A percentile compares a stretch with the other conserved stretches of the same genome.
phyloP scores from a whole-genome alignment of 176 grass and related monocot species.

The Eragrostis nindensis region DNA sequence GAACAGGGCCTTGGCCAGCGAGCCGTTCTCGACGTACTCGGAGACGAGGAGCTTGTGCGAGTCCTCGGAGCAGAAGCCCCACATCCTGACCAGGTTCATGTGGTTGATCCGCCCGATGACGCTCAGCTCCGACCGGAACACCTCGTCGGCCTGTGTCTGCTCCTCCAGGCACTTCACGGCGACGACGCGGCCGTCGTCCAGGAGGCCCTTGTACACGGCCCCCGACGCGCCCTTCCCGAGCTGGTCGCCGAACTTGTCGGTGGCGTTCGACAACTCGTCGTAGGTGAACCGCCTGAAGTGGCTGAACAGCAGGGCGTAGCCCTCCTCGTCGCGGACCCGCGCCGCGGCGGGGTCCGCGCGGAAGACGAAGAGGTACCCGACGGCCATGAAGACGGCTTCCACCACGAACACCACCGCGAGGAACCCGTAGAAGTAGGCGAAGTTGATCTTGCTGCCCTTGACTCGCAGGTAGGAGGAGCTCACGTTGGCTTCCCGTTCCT shows the following conservation, averaged over 20 bases:
- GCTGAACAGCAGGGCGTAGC: constrained; percentile 44
- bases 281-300: constrained; percentile 72
- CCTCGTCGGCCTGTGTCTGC: constrained; percentile 56
- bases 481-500: constrained; percentile 11
- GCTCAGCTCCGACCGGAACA: constrained; percentile 69
- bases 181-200: constrained; percentile 53
- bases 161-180: constrained; percentile 57
- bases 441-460: constrained; percentile 35
- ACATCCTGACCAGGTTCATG: constrained; percentile 66
- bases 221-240: constrained; percentile 51
- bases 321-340: constrained; percentile 20
- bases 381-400: constrained; percentile 56
- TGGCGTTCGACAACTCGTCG: constrained; percentile 56
- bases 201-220: constrained; percentile 59
- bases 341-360: constrained; percentile 7
- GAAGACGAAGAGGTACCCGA: constrained; percentile 62
- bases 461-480: constrained; percentile 1
- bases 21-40: constrained; percentile 59
- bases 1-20: constrained; percentile 60
- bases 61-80: constrained; percentile 62
- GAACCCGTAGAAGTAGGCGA: constrained; percentile 64
- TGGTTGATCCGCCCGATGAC: constrained; percentile 71
- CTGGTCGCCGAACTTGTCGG: constrained; percentile 40
- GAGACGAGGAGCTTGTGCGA: constrained; percentile 55
- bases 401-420: constrained; percentile 47